Base-by-base conservation (phyloP, 2,329 filamentous ascomycete genomes). In the Myriosclerotinia curreyana region DNA sequence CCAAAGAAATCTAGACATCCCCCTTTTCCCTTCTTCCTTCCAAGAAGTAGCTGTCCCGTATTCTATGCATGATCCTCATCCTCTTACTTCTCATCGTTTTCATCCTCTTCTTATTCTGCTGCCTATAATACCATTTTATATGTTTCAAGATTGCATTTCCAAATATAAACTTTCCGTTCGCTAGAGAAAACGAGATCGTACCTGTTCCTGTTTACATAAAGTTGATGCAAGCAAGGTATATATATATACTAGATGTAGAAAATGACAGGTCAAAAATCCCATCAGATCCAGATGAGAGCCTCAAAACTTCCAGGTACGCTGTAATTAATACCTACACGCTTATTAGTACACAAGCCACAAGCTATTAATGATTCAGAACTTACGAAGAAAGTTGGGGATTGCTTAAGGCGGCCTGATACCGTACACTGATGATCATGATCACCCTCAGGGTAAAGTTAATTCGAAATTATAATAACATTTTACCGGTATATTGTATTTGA, bases 241-340 rank as follows among this genome's bases (percentile, higher is more conserved):
- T 28, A 38, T 31, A 49, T 44, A 53, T 28, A 38, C 31, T 58
- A 58, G 34, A 50, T 58, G 12, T 44, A 8, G 5, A 34, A 62
- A 63, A 63, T 59, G 61, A 59, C 52, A 63, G 61, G 52, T 63
- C 61, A 59, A 28, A 50, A 50, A 51, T 59, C 44, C 61, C 46
- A 42, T 58, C 20, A 56, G 60, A 63, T 40, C 17, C 20, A 58
- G 28, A 20, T 58, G 11, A 25, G 12, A 51, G 52, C 61, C 61
- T 63, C 61, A 58, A 25, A 60, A 8, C 11, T 25, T 58, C 40
- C 22, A 60, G 46, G 44, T 61, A 44, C 44, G n/a, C n/a, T n/a
- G n/a, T n/a, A n/a, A n/a, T n/a, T n/a, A n/a, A n/a, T n/a, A n/a
- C n/a, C n/a, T n/a, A n/a, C n/a, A n/a, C n/a, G n/a, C n/a, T 34